Base-by-base conservation (phyloP, 345 rosid species). In the Leavenworthia alabamica region DNA sequence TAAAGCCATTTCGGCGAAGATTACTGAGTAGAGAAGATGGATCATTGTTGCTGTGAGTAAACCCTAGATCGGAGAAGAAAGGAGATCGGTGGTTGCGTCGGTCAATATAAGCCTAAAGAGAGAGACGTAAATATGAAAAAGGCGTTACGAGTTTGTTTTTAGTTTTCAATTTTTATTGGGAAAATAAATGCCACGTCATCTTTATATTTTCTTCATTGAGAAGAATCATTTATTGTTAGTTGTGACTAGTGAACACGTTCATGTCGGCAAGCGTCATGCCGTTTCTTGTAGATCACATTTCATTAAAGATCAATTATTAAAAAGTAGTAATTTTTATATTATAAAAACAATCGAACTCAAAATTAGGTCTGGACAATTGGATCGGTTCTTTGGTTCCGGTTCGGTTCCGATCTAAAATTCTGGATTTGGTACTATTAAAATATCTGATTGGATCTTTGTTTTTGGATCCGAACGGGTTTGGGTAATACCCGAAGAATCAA, bases 11-110 rank as follows among this genome's bases (percentile, higher is more conserved):
- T 90, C 75, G 45, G 77, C 46, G 67, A 81, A 64, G 60, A 88
- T 81, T 17, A 84, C 80, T 0, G 83, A n/a, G 73, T 81, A 90
- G 0, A 90, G 80, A 1, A 88, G 80, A 60, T 90, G 89, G 27
- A 90, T 80, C 97, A 90, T 58, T 6, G 43, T 60, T 39, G 47
- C n/a, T n/a, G n/a, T n/a, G 50, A 31, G 47, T 3, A 49, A 64
- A 64, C 66, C 75, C 62, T 65, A 72, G 75, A 58, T 58, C 66
- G 48, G 56, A 56, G 63, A 46, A 53, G 27, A 19, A 47, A 51
- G 48, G 28, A 43, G 64, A 46, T 15, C 5, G 42, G 12, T 47
- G 3, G 7, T 4, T 49, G 36, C 29, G 23, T 29, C 13, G 41
- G 69, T 42, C 69, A 56, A n/a, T n/a, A n/a, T n/a, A n/a, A n/a